Base-by-base conservation (phyloP, 257 asterid genomes). In the Dorcoceras hygrometricum region DNA sequence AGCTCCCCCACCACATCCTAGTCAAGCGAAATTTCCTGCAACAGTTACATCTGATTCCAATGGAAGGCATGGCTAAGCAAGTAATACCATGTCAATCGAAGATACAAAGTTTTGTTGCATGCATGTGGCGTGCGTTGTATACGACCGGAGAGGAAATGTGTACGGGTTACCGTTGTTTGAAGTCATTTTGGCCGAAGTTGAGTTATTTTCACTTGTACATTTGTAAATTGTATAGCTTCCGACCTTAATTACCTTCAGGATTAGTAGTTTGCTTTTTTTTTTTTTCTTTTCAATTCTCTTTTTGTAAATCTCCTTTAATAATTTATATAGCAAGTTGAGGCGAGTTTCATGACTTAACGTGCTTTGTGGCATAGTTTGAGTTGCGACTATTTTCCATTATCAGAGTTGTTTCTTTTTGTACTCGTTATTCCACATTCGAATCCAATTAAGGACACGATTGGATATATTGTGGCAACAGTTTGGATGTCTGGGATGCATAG, bases 1-100 rank as follows among this genome's bases (percentile, higher is more conserved):
- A 3, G 96, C 90, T n/a, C 95, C 96, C 19, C 86, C 88, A 10
- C 73, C 83, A 1, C 96, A 86, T 31, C 68, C 82, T 59, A 70
- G 83, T 75, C 89, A 75, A 76, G 53, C 74, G 4, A 81, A 68
- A 68, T 78, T 76, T 73, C 87, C 81, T 59, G 64, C 78, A n/a
- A 23, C 73, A 20, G 71, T 55, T 43, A 10, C 80, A 71, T 67
- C 82, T 36, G 82, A 77, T 76, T 86, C 87, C 29, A 83, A 80
- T 71, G 86, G 90, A 39, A 76, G 57, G 71, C 85, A 68, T 43
- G 79, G 61, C 24, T 70, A 70, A 62, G 14, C 53, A 55, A 20
- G 54, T 12, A 53, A 27, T 34, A 5, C 22, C 34, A 14, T 23
- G 54, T 32, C 24, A 26, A 69, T 75, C 68, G 57, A 26, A 36